Evolutionary conservation across 176 grass and related monocot genomes (phyloP).

Genomic region (Rhipidocladum racemiflorum): DNA sequence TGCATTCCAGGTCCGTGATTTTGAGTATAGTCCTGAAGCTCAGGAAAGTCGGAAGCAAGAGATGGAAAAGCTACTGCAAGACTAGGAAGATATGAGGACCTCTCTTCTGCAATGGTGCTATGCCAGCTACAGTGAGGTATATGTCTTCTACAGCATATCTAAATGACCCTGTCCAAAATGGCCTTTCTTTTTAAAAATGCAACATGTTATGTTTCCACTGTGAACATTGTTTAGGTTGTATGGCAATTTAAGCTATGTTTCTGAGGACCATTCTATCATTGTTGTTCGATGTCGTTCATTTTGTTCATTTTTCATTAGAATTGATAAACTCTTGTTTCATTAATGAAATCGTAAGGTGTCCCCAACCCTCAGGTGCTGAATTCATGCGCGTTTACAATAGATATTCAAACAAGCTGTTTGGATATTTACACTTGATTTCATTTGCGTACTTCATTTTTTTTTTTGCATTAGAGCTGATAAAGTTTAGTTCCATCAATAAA

Average conservation of each 20-base stretch:
- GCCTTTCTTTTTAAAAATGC: neutral
- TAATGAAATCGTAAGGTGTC: neutral
- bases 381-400: neutral
- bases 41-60: conserved; percentile 83
- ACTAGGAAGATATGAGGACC: conserved; percentile 76
- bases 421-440: neutral
- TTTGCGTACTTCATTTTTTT: neutral
- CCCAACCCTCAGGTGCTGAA: neutral
- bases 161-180: neutral
- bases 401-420: neutral
- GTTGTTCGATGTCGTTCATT: neutral
- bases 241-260: neutral
- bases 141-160: conserved; percentile 15
- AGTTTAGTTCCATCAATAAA: neutral
- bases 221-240: neutral
- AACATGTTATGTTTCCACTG: neutral
- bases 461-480: neutral
- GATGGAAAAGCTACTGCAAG: conserved; percentile 78
- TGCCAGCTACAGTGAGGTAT: conserved; percentile 97
- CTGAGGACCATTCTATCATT: neutral
- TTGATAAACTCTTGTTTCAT: neutral
- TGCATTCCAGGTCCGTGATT: conserved; percentile 70
- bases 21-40: conserved; percentile 85
- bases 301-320: neutral
- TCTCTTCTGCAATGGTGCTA: conserved; percentile 94